Base-by-base conservation (phyloP, 2,329 filamentous ascomycete species). In the Colletotrichum chrysophilum region DNA sequence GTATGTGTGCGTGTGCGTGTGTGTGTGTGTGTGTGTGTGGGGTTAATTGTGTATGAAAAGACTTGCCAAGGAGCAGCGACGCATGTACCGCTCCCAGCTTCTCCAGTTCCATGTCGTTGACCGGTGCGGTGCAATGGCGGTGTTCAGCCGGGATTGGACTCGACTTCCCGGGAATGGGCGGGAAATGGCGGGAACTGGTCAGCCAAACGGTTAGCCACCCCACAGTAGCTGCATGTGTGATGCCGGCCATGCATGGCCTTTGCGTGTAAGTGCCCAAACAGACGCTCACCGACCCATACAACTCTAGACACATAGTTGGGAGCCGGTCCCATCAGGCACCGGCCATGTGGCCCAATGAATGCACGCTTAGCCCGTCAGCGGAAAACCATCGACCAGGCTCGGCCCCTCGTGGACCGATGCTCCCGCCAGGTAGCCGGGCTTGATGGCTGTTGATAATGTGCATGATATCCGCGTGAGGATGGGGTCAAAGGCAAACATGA, bases 241-340 rank as follows among this genome's bases (percentile, higher is more conserved):
- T 74, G 74, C 74, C 67, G 66, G 74, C 70, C 70, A 60, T 77
- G 76, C 76, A 77, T 75, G 55, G 30, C 16, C 34, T 61, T 76
- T 68, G 76, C 65, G 74, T 76, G 70, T 74, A 73, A 69, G 52
- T 77, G 76, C 76, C 76, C 70, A 74, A 77, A 70, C 61, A 76
- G 56, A 67, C 26, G 58, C 61, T 73, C 66, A 52, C 70, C 61
- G 70, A 72, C 70, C 77, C 77, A 78, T 78, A 78, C 77, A 78
- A 61, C 38, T 68, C 66, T 38, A 75, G 77, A 77, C 77, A 78
- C 77, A 78, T 78, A 77, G 61, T 67, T 70, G 71, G 74, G 64
- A 76, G 71, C 38, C 70, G 61, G 66, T 70, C 67, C 66, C 76
- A 69, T 77, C 76, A 78, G 74, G 76, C 76, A 76, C 65, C 75